Base-by-base conservation (phyloP, 2,329 filamentous ascomycete genomes). In the Chaetomium olivaceum region DNA sequence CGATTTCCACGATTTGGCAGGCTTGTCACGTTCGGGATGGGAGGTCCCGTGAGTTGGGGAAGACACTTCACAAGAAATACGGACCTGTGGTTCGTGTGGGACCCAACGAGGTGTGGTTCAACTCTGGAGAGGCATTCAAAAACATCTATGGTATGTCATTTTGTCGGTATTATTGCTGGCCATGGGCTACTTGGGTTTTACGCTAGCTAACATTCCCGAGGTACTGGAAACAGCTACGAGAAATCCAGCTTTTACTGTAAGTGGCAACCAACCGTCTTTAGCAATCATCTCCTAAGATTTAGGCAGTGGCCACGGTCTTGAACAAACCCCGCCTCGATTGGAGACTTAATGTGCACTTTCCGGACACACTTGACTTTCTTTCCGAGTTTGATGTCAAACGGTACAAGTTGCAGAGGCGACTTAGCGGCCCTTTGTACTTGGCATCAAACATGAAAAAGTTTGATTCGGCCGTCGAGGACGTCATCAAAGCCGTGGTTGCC, bases 161-260 rank as follows among this genome's bases (percentile, higher is more conserved):
- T 11, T 7, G 11, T 54, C 23, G 52, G 5, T 16, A 19, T 19
- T 4, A 2, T 19, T 19, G 5, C 39, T n/a, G 19, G 16, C 16
- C 14, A n/a, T n/a, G n/a, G n/a, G n/a, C n/a, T n/a, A n/a, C 16
- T n/a, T 7, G 39, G 16, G 4, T 4, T 43, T 6, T 55, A 3
- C 14, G 3, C 14, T 2, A 3, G 33, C 7, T 46, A 21, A 56
- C 31, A 14, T 46, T 19, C 2, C 3, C 19, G 23, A 85, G 83
- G 77, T n/a, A 75, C 76, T 7, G 79, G 79, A 0, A 82, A 76
- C 48, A 81, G 81, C 1, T 83, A 78, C 66, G 80, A 82, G 39
- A 85, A 85, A 69, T 82, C 82, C 0, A 80, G 82, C 16, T 85
- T 85, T 52, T 85, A 85, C 58, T 69, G 83, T 84, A 72, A 69